Conservation (phyloP, 441 rosid species). For the Adansonia madagascariensis region DNA sequence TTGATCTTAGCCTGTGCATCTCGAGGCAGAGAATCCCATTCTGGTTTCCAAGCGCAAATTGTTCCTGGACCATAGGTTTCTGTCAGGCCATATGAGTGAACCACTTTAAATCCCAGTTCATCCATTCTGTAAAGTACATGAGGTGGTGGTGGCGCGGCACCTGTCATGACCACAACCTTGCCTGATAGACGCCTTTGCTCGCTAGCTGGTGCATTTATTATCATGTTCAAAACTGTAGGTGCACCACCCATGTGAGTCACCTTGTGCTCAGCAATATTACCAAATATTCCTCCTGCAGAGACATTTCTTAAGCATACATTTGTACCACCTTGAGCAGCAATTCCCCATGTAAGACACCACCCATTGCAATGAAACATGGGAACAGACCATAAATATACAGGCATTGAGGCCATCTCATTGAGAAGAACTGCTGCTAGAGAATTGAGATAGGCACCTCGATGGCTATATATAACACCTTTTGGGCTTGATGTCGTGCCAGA, state of each 20-base stretch:
- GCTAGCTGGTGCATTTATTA: slow-evolving; percentile 20
- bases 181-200: slow-evolving; percentile 21
- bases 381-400: slow-evolving; percentile 28
- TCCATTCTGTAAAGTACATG: slow-evolving; percentile 26
- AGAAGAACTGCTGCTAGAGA: slow-evolving; percentile 28
- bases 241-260: slow-evolving; percentile 36
- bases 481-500: slow-evolving; percentile 32
- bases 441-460: slow-evolving; percentile 34
- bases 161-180: slow-evolving; percentile 29
- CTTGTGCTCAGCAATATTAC: slow-evolving; percentile 24
- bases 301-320: slow-evolving; percentile 32
- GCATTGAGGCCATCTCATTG: slow-evolving; percentile 29
- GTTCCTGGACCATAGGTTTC: slow-evolving; percentile 34
- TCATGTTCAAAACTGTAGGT: slow-evolving; percentile 29
- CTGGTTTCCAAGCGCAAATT: slow-evolving; percentile 32
- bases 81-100: slow-evolving; percentile 27
- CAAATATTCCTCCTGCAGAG: slow-evolving; percentile 18
- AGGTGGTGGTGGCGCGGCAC: slow-evolving; percentile 30
- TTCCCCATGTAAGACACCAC: slow-evolving; percentile 30
- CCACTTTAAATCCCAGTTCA: slow-evolving; percentile 25
- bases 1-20: slow-evolving; percentile 25
- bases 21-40: slow-evolving; percentile 30
- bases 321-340: slow-evolving; percentile 35
- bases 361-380: slow-evolving; percentile 36
- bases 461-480: slow-evolving; percentile 30